These are phyloP conservation scores for Cymbidium sinense DNA, from an alignment of 106 monocot genomes.

Conservation along the genomic window DNA sequence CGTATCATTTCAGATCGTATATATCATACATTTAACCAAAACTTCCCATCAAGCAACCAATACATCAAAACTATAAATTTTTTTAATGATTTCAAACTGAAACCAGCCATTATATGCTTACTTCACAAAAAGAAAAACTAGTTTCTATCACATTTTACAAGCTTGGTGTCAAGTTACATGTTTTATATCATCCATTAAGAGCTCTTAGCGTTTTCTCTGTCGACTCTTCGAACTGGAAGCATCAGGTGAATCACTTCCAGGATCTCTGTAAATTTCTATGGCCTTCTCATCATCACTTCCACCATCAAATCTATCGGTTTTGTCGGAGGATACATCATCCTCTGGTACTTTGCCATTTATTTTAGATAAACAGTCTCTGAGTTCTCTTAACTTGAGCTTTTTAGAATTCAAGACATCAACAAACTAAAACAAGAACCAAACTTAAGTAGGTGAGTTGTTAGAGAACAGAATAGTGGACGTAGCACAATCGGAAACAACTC, in stretches of 20 bases:
- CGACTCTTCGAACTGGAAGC: conserved; percentile 22
- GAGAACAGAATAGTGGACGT: neutral
- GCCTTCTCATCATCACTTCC: conserved; percentile 39
- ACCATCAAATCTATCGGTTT: conserved; percentile 50
- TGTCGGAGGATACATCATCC: conserved; percentile 54
- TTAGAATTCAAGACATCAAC: conserved; percentile 74
- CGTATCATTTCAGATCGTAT: no score
- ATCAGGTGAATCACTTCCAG: conserved; percentile 17
- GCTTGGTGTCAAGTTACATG: no score
- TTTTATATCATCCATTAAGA: neutral
- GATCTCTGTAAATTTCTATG: conserved; percentile 11
- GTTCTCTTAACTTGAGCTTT: conserved; percentile 76
- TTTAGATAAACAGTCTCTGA: conserved; percentile 54
- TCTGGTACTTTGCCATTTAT: conserved; percentile 37
- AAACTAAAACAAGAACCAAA: conserved; percentile 43
- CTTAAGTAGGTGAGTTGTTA: neutral
- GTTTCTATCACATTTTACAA: no score
- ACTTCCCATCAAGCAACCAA: no score
- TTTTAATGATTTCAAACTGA: no score
- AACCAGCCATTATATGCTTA: no score
- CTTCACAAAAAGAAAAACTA: no score
- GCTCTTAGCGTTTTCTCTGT: conserved; percentile 28
- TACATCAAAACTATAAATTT: no score
- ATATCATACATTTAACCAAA: no score
- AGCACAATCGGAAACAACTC: neutral